These are phyloP conservation scores for Blastobotrys chiropterorum DNA, from an alignment of 805 yeast genomes.

Conservation along the genomic window DNA sequence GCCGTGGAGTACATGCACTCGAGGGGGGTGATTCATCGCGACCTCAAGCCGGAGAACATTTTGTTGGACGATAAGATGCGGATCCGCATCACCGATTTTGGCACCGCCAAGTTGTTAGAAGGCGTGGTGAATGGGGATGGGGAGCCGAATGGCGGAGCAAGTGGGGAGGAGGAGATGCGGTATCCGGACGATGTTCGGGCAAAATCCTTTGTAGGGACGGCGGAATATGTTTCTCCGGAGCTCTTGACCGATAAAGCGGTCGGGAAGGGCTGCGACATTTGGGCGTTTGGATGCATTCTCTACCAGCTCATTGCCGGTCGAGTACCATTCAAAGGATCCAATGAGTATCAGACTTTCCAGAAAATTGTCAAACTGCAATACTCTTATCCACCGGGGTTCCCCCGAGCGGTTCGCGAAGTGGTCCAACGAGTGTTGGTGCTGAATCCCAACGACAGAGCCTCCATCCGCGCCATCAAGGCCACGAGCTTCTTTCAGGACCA, in stretches of 20 bases:
- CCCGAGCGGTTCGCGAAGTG: slow-evolving; percentile 58
- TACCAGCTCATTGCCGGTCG: slow-evolving; percentile 76
- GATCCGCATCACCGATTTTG: slow-evolving; percentile 91
- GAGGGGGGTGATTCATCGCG: slow-evolving; percentile 88
- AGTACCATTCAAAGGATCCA: slow-evolving; percentile 85
- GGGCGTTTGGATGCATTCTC: slow-evolving; percentile 91
- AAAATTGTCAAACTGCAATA: slow-evolving; percentile 76
- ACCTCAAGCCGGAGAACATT: slow-evolving; percentile 91
- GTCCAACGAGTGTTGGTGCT: slow-evolving; percentile 59
- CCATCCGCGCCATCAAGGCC: slow-evolving; percentile 48
- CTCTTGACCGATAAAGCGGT: slow-evolving; percentile 69
- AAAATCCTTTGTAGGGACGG: slow-evolving; percentile 90
- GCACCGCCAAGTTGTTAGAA: slow-evolving; percentile 83
- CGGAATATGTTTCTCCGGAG: slow-evolving; percentile 95
- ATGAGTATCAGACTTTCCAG: slow-evolving; percentile 83
- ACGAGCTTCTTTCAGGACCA: slow-evolving; percentile 68
- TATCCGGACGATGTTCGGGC: slow-evolving; percentile 36
- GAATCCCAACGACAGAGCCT: slow-evolving; percentile 64
- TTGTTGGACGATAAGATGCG: slow-evolving; percentile 79
- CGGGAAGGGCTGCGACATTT: slow-evolving; percentile 79
- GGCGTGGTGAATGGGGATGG: slow-evolving; percentile 21
- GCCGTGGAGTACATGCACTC: slow-evolving; percentile 84
- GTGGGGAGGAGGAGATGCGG: slow-evolving; percentile 2
- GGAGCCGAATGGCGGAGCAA: slow-evolving; percentile 22
- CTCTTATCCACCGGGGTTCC: slow-evolving; percentile 60